phyloP scores from a whole-genome alignment of 306 rosid species.

The Cucurbita maxima region DNA sequence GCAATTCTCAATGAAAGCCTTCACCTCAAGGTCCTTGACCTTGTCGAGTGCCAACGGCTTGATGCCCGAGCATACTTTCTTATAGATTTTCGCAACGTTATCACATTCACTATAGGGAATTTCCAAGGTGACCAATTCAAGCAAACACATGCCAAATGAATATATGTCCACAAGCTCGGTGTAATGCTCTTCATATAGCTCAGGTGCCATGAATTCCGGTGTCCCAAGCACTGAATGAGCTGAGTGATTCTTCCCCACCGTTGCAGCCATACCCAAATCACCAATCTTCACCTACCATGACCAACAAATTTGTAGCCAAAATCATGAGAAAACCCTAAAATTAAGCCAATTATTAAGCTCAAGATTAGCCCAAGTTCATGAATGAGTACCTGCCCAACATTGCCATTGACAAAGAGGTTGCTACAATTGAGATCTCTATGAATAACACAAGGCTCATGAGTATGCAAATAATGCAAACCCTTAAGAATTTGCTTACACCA shows the following conservation, averaged over 20 bases:
- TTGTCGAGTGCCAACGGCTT: slow-evolving; percentile 57
- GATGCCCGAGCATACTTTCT: slow-evolving; percentile 57
- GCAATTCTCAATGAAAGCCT: slow-evolving; percentile 62
- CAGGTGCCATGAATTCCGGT: slow-evolving; percentile 92
- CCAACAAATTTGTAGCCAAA: background rate
- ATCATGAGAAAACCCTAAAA: background rate
- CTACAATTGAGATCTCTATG: slow-evolving; percentile 98
- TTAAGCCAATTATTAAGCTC: no score
- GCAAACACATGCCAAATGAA: slow-evolving; percentile 80
- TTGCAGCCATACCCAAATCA: slow-evolving; percentile 82
- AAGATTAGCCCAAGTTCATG: no score
- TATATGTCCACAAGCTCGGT: slow-evolving; percentile 86
- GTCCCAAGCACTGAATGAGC: slow-evolving; percentile 88
- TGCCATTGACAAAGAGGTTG: slow-evolving; percentile 84
- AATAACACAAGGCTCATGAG: slow-evolving; percentile 67
- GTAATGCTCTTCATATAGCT: slow-evolving; percentile 68
- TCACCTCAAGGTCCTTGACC: slow-evolving; percentile 43
- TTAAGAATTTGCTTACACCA: slow-evolving; percentile 69
- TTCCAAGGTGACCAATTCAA: slow-evolving; percentile 79
- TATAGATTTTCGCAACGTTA: slow-evolving; percentile 69
- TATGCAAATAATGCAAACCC: slow-evolving; percentile 76
- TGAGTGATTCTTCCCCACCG: slow-evolving; percentile 58
- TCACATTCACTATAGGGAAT: slow-evolving; percentile 83
- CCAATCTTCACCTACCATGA: slow-evolving; percentile 74
- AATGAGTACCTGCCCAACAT: slow-evolving; percentile 48